Percentiles rank a stretch among this genome's conserved stretches.
Evolutionary conservation across 129 eudicot species (phyloP).

Genomic region (sunflower (Helianthus annuus)): DNA sequence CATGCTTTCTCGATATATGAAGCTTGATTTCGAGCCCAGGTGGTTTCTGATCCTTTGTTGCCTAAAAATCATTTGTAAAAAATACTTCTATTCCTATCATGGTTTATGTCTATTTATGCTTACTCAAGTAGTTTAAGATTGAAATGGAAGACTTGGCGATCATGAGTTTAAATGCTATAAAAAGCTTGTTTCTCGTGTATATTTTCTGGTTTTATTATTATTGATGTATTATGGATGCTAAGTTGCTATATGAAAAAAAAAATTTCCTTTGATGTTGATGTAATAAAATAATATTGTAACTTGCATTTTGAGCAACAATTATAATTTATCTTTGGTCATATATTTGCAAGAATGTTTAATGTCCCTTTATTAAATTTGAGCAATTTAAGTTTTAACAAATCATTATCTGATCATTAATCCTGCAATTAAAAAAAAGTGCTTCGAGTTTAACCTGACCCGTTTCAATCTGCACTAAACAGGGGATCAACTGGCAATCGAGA

Average conservation of each 20-base stretch:
- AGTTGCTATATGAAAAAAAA: constrained; percentile 13
- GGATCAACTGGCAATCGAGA: too few relatives aligned
- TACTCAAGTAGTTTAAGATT: constrained; percentile 11
- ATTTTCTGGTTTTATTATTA: too few relatives aligned
- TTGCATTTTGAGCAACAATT: constrained; percentile 2
- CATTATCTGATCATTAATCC: too few relatives aligned
- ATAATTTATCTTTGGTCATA: neutral
- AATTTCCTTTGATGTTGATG: neutral
- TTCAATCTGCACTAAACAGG: too few relatives aligned
- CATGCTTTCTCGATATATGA: constrained; percentile 63
- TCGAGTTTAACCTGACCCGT: too few relatives aligned
- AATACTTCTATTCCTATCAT: neutral
- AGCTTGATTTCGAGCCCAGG: constrained; percentile 94
- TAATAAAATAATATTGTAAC: constrained; percentile 15
- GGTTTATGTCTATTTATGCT: neutral
- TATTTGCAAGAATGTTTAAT: too few relatives aligned
- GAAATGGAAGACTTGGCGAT: neutral
- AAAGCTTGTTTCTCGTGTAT: constrained; percentile 1
- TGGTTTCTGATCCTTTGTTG: constrained; percentile 78
- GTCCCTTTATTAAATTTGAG: too few relatives aligned
- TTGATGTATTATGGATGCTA: constrained; percentile 25
- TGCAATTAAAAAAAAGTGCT: too few relatives aligned
- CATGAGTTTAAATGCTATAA: too few relatives aligned
- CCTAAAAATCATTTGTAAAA: constrained; percentile 48
- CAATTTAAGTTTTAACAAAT: too few relatives aligned